Evolutionary conservation across 2,329 filamentous ascomycete genomes (phyloP).

Genomic region (Botrytis byssoidea): DNA sequence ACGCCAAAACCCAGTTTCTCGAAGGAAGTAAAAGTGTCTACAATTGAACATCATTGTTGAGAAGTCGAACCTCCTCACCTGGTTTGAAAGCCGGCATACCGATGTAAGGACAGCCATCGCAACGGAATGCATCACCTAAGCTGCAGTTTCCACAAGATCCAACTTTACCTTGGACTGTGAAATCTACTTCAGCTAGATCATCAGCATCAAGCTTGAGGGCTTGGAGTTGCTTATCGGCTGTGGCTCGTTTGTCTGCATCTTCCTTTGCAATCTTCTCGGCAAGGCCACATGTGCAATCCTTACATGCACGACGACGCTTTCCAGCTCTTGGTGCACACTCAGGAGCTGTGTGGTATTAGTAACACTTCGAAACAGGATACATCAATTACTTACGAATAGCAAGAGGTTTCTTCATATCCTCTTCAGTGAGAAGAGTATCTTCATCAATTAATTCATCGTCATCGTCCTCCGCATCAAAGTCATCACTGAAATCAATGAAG

Average conservation of each 20-base stretch:
- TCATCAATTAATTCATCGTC: constrained; percentile 92
- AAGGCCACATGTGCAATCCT: constrained; percentile 95
- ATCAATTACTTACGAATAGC: constrained; percentile 68
- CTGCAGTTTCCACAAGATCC: constrained; percentile 94
- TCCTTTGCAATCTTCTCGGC: constrained; percentile 83
- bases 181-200: constrained; percentile 88
- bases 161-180: constrained; percentile 95
- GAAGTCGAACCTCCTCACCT: constrained; percentile 84
- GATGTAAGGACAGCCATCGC: constrained; percentile 76
- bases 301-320: constrained; percentile 90
- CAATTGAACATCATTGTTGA: constrained; percentile 84
- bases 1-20: neutral
- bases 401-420: constrained; percentile 75
- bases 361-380: constrained; percentile 9
- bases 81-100: constrained; percentile 95
- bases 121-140: constrained; percentile 84
- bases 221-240: constrained; percentile 63
- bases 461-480: constrained; percentile 51
- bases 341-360: constrained; percentile 54
- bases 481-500: constrained; percentile 61
- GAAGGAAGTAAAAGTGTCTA: constrained; percentile 42
- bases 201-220: constrained; percentile 69
- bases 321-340: constrained; percentile 85
- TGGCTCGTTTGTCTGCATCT: constrained; percentile 65
- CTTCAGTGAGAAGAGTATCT: constrained; percentile 79